Percentiles rank a stretch among this genome's conserved stretches.
Conservation (phyloP, 257 asterid genomes). For the Forsythia viridissima region DNA sequence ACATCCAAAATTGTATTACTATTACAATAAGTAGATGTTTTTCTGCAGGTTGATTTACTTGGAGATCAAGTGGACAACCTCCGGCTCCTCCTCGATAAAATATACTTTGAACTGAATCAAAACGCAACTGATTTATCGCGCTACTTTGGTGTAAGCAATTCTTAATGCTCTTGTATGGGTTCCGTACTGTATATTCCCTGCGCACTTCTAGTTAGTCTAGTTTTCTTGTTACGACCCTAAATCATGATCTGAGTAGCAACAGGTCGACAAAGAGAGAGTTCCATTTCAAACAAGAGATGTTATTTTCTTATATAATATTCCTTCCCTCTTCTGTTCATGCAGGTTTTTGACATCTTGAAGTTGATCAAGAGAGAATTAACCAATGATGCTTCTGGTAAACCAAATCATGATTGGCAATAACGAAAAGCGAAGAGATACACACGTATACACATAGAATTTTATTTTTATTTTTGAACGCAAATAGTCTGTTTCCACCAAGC, state of each 20-base stretch:
- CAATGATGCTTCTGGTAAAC: slow-evolving; percentile 27
- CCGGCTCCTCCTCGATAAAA: slow-evolving; percentile 47
- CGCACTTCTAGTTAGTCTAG: neutral
- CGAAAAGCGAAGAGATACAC: neutral
- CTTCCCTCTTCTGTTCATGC: slow-evolving; percentile 21
- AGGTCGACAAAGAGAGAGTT: neutral
- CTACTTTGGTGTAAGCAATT: slow-evolving; percentile 46
- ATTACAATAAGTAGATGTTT: neutral
- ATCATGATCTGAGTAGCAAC: neutral
- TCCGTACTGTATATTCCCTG: too few species aligned
- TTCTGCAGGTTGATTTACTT: slow-evolving; percentile 68
- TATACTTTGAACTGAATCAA: slow-evolving; percentile 43
- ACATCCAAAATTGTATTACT: neutral
- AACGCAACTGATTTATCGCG: slow-evolving; percentile 48
- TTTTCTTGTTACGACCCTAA: neutral
- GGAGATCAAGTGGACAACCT: slow-evolving; percentile 80
- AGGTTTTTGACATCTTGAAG: slow-evolving; percentile 59
- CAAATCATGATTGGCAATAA: slow-evolving; percentile 7
- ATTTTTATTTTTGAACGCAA: too few species aligned
- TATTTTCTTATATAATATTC: neutral
- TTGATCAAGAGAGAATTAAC: slow-evolving; percentile 53
- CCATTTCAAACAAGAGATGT: neutral
- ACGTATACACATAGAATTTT: too few species aligned
- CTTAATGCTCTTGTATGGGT: neutral
- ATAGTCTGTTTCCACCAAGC: too few species aligned